Evolutionary conservation across 2,329 filamentous ascomycete genomes (phyloP).

Genomic region (Fusarium duplospermum): DNA sequence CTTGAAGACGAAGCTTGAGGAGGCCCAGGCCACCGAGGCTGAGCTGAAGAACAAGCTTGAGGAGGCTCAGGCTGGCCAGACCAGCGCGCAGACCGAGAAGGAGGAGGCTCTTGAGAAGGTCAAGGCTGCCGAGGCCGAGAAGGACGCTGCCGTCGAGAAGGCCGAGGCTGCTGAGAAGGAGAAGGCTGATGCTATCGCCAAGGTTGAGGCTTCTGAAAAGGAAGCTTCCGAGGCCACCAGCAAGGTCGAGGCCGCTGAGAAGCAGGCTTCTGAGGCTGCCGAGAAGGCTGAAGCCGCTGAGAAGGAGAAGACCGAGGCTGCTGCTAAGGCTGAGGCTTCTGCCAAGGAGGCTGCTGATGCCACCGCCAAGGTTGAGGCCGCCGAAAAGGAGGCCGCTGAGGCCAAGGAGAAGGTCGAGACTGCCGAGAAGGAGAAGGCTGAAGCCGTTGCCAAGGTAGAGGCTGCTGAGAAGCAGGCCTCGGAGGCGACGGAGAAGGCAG

Average conservation of each 20-base stretch:
- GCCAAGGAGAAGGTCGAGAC: conserved; percentile 12
- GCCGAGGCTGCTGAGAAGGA: background rate
- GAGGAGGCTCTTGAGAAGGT: conserved; percentile 11
- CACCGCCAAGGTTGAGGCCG: background rate
- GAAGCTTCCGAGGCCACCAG: conserved; percentile 21
- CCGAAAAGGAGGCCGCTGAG: conserved; percentile 10
- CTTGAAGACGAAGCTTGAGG: conserved; percentile 29
- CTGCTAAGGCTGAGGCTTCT: background rate
- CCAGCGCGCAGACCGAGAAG: conserved; percentile 25
- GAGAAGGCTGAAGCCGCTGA: background rate
- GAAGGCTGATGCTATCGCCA: background rate
- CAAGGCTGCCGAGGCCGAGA: background rate
- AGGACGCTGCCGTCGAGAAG: background rate
- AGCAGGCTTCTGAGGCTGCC: conserved; percentile 24
- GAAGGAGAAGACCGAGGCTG: background rate
- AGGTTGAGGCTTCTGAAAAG: background rate
- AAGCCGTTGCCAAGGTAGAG: conserved; percentile 17
- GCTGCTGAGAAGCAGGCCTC: conserved; percentile 15
- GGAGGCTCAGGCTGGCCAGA: conserved; percentile 29
- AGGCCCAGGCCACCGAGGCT: conserved; percentile 22
- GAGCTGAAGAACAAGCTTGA: conserved; percentile 36
- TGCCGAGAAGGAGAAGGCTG: conserved; percentile 32
- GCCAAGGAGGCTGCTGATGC: background rate
- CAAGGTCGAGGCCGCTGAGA: conserved; percentile 6
- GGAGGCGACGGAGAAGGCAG: conserved; percentile 13